Conservation (phyloP, 2,329 filamentous ascomycete genomes). For the Corynespora cassiicola region DNA sequence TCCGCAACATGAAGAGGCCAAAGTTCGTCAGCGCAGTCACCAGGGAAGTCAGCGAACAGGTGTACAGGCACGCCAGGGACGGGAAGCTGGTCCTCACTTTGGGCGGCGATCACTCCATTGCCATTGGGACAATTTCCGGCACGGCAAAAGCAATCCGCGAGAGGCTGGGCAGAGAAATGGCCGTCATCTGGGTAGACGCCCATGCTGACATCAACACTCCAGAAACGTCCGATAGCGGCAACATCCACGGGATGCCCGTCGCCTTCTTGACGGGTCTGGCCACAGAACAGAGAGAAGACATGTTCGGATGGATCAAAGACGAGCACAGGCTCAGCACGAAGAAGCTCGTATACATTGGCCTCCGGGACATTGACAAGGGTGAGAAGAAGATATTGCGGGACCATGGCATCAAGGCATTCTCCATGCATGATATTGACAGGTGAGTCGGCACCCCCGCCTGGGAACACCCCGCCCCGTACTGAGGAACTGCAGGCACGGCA, state of each 20-base stretch:
- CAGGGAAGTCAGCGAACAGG: slow-evolving; percentile 77
- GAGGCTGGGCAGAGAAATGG: slow-evolving; percentile 80
- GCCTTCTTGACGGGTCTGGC: slow-evolving; percentile 89
- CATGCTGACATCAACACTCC: slow-evolving; percentile 98
- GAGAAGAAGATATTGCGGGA: slow-evolving; percentile 93
- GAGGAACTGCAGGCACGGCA: slow-evolving; percentile 72
- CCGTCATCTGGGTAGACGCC: slow-evolving; percentile 98
- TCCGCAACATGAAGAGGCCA: slow-evolving; percentile 95
- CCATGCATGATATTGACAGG: slow-evolving; percentile 97
- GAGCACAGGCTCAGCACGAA: slow-evolving; percentile 73
- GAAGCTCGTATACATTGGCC: slow-evolving; percentile 96
- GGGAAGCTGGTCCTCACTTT: slow-evolving; percentile 91
- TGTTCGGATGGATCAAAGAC: slow-evolving; percentile 87
- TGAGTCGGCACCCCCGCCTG: slow-evolving; percentile 53
- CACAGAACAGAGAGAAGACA: slow-evolving; percentile 74
- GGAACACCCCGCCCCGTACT: slow-evolving; percentile 6
- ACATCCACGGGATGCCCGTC: slow-evolving; percentile 98
- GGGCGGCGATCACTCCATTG: slow-evolving; percentile 95
- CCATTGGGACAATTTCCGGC: slow-evolving; percentile 90
- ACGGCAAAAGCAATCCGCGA: slow-evolving; percentile 86
- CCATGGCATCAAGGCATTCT: slow-evolving; percentile 92
- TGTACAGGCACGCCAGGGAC: slow-evolving; percentile 82
- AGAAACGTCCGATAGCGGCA: slow-evolving; percentile 86
- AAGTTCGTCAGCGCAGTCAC: slow-evolving; percentile 86
- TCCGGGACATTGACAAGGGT: slow-evolving; percentile 88